Evolutionary conservation across 371 early-diverging fungal species (phyloP).

Genomic region (Entomophthora muscae): DNA sequence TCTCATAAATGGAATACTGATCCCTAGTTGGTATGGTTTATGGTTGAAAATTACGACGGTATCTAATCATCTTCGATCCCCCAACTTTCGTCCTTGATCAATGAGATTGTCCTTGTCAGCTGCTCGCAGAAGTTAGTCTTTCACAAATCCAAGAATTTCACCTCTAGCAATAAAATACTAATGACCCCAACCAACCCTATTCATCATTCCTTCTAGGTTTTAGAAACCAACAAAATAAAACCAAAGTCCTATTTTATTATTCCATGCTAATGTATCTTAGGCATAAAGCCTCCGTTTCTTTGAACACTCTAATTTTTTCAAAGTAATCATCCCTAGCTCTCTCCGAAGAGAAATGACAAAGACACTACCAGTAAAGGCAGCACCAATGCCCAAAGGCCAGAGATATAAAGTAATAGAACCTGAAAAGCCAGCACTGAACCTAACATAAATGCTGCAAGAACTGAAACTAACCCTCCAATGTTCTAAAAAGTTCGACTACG

Average conservation of each 20-base stretch:
- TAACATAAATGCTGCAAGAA: background rate
- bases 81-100: slow-evolving; percentile 57
- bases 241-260: slow-evolving; percentile 30
- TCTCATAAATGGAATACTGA: slow-evolving; percentile 14
- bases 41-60: slow-evolving; percentile 55
- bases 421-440: slow-evolving; percentile 14
- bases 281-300: slow-evolving; percentile 31
- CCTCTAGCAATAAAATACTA: slow-evolving; percentile 42
- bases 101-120: slow-evolving; percentile 19
- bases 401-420: slow-evolving; percentile 14
- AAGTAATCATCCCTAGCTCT: slow-evolving; percentile 27
- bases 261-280: slow-evolving; percentile 38
- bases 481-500: slow-evolving; percentile 21
- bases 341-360: no score
- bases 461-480: slow-evolving; percentile 14
- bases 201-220: slow-evolving; percentile 33
- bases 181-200: slow-evolving; percentile 39
- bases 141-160: slow-evolving; percentile 44
- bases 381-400: slow-evolving; percentile 13
- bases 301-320: slow-evolving; percentile 41
- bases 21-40: slow-evolving; percentile 57
- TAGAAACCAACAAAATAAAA: slow-evolving; percentile 30
- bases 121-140: slow-evolving; percentile 31
- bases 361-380: no score
- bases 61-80: slow-evolving; percentile 57